A percentile compares a stretch with the other conserved stretches of the same genome.
Evolutionary conservation across 257 asterid species (phyloP).

Genomic region (Solanum appendiculatum): DNA sequence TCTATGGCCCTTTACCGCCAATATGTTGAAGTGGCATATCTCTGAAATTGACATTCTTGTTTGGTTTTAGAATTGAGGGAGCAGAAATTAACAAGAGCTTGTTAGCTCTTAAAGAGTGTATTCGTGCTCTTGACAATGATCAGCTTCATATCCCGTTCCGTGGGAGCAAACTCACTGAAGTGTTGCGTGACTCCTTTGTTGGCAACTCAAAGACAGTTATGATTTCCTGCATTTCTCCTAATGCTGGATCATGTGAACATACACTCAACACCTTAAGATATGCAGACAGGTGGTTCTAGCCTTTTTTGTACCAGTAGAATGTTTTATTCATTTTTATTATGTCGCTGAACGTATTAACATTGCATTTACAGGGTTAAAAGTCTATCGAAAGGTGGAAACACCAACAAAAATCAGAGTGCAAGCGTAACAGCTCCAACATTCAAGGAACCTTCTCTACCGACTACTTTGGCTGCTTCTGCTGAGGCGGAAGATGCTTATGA

Average conservation of each 20-base stretch:
- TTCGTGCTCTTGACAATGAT: constrained; percentile 98
- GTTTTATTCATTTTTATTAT: neutral
- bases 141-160: constrained; percentile 99
- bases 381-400: constrained; percentile 83
- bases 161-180: constrained; percentile 99
- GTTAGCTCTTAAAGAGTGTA: constrained; percentile 95
- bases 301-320: neutral
- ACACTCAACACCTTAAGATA: constrained; percentile 97
- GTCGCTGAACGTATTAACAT: constrained; percentile 7
- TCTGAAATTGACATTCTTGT: neutral
- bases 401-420: constrained; percentile 60
- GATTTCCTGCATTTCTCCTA: constrained; percentile 99
- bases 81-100: constrained; percentile 99
- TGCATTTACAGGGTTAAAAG: constrained; percentile 77
- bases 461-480: constrained; percentile 34
- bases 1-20: neutral
- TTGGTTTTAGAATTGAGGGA: constrained; percentile 77
- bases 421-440: constrained; percentile 37
- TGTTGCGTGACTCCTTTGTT: constrained; percentile 95
- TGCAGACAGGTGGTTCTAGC: constrained; percentile 69
- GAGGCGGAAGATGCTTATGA: constrained; percentile 54
- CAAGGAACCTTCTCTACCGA: constrained; percentile 59
- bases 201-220: constrained; percentile 98
- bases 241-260: constrained; percentile 97
- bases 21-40: neutral